A percentile compares a stretch with the other conserved stretches of the same genome.
These are phyloP conservation scores for Amanita pallidorosea DNA, from an alignment of 768 basidiomycete species.

Conservation along the genomic window DNA sequence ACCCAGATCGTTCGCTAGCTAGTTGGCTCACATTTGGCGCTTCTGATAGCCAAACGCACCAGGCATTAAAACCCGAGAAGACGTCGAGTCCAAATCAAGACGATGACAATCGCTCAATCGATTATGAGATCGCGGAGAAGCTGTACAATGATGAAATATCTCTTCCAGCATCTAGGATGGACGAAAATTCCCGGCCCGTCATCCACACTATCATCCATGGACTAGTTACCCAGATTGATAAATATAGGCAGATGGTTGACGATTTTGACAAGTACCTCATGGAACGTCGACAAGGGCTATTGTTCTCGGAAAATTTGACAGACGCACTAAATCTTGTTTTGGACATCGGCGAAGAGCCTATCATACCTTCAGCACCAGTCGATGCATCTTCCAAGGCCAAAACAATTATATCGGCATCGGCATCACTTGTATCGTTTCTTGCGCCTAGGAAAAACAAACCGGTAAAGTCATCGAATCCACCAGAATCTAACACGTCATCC, in stretches of 20 bases:
- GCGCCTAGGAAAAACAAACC: slow-evolving; percentile 64
- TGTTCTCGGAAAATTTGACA: slow-evolving; percentile 86
- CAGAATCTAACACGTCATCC: slow-evolving; percentile 38
- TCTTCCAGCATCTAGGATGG: slow-evolving; percentile 57
- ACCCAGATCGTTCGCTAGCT: slow-evolving; percentile 75
- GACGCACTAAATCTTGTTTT: slow-evolving; percentile 75
- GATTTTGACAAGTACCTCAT: slow-evolving; percentile 77
- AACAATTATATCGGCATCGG: slow-evolving; percentile 38
- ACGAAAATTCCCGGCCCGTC: slow-evolving; percentile 66
- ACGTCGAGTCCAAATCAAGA: slow-evolving; percentile 27
- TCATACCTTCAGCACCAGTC: slow-evolving; percentile 14
- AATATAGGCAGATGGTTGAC: slow-evolving; percentile 63
- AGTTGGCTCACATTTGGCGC: slow-evolving; percentile 78
- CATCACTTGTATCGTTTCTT: slow-evolving; percentile 65
- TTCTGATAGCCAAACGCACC: slow-evolving; percentile 21
- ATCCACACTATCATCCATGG: slow-evolving; percentile 74
- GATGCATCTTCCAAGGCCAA: slow-evolving; percentile 26
- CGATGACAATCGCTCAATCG: slow-evolving; percentile 74
- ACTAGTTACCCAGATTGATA: slow-evolving; percentile 72
- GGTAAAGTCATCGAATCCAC: slow-evolving; percentile 18
- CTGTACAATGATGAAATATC: slow-evolving; percentile 44
- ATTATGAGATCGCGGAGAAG: slow-evolving; percentile 60
- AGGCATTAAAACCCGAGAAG: not conserved
- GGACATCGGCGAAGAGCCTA: slow-evolving; percentile 45
- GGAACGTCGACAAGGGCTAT: slow-evolving; percentile 79